Percentiles rank a stretch among this genome's conserved stretches.
These are phyloP conservation scores for Noccaea caerulescens DNA, from an alignment of 345 rosid species.

Conservation along the genomic window DNA sequence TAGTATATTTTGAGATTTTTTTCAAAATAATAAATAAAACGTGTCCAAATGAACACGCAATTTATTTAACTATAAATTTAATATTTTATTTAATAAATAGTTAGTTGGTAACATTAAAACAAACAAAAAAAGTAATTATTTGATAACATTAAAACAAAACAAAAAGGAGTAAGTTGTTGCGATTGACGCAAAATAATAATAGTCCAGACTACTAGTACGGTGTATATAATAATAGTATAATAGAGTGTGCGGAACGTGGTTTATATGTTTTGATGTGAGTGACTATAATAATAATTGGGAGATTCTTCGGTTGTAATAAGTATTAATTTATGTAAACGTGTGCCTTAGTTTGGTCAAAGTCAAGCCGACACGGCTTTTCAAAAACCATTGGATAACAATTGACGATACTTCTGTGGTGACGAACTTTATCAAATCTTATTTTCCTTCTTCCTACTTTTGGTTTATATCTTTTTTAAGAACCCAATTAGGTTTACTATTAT, in stretches of 20 bases:
- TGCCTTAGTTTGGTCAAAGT: slow-evolving; percentile 40
- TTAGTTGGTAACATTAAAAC: too few species aligned
- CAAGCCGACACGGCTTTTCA: slow-evolving; percentile 44
- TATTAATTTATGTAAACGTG: slow-evolving; percentile 25
- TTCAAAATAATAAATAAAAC: too few species aligned
- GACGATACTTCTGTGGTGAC: slow-evolving; percentile 11
- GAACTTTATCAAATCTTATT: slow-evolving; percentile 21
- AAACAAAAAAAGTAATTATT: too few species aligned
- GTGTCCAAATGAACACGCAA: too few species aligned
- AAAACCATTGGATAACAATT: slow-evolving; percentile 20
- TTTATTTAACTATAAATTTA: too few species aligned
- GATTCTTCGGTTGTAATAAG: slow-evolving; percentile 8
- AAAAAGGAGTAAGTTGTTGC: not conserved
- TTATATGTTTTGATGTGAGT: slow-evolving; percentile 26
- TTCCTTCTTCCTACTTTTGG: slow-evolving; percentile 13
- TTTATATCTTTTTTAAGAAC: not conserved
- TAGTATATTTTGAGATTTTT: too few species aligned
- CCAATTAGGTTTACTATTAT: not conserved
- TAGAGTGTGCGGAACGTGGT: slow-evolving; percentile 46
- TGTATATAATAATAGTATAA: slow-evolving; percentile 15
- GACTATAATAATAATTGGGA: slow-evolving; percentile 1
- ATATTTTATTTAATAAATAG: too few species aligned
- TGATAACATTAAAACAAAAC: too few species aligned
- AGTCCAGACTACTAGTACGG: not conserved
- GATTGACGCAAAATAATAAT: not conserved